phyloP scores from a whole-genome alignment of 2,329 filamentous ascomycete genomes.

The Paracamarosporium sp. region DNA sequence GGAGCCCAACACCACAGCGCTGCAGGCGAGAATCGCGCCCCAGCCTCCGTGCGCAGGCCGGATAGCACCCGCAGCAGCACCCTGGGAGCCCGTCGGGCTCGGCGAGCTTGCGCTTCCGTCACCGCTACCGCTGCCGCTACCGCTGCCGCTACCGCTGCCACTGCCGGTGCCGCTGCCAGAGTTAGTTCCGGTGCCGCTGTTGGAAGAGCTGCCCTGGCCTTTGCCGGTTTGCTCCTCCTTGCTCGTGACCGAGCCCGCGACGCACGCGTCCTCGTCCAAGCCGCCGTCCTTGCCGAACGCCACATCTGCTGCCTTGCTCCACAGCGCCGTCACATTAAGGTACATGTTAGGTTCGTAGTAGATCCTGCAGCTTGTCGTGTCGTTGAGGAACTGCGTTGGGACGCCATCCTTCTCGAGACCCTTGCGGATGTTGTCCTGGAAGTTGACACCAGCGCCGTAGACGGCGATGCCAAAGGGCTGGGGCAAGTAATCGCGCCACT shows the following conservation, averaged over 20 bases:
- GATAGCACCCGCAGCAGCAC: constrained; percentile 13
- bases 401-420: constrained; percentile 41
- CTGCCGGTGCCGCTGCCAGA: neutral
- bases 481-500: constrained; percentile 34
- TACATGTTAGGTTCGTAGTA: constrained; percentile 65
- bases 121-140: neutral
- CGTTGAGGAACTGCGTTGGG: constrained; percentile 66
- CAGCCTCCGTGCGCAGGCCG: constrained; percentile 11
- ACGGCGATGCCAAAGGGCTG: constrained; percentile 28
- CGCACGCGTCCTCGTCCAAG: constrained; percentile 35
- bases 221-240: constrained; percentile 33
- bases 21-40: constrained; percentile 17
- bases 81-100: constrained; percentile 10
- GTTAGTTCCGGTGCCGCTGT: no score
- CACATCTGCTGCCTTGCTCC: constrained; percentile 50
- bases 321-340: constrained; percentile 59
- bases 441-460: constrained; percentile 41
- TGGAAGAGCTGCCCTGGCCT: constrained; percentile 28
- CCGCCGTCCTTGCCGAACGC: constrained; percentile 37
- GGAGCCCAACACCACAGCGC: constrained; percentile 10
- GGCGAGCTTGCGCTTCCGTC: neutral
- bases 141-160: constrained; percentile 9
- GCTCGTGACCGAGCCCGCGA: constrained; percentile 35
- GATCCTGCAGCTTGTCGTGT: constrained; percentile 66
- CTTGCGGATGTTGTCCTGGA: constrained; percentile 47